Conservation (phyloP, 306 rosid genomes). For the Notholithocarpus densiflorus region DNA sequence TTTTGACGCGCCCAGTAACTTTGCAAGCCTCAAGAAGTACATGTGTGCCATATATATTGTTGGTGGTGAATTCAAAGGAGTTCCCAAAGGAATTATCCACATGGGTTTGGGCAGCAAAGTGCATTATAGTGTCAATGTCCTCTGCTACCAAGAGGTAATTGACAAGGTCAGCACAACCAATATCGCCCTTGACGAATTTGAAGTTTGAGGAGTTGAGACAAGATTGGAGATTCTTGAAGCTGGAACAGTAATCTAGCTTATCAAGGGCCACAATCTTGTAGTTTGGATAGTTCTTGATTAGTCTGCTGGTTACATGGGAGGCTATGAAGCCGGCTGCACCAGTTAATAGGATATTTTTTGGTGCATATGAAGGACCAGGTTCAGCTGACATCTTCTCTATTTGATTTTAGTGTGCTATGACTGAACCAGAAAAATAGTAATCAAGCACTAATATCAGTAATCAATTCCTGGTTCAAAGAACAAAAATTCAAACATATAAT, state of each 20-base stretch:
- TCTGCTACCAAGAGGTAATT: conserved; percentile 82
- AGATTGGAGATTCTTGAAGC: conserved; percentile 74
- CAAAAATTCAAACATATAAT: background rate
- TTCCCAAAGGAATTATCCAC: conserved; percentile 91
- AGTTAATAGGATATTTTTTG: conserved; percentile 85
- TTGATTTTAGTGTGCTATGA: conserved; percentile 13
- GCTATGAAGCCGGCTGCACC: conserved; percentile 97
- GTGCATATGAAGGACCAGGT: conserved; percentile 46
- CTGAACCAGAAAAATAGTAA: conserved; percentile 4
- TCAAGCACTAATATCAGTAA: background rate
- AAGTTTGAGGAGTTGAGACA: conserved; percentile 75
- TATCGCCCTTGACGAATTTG: conserved; percentile 92
- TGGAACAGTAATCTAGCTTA: conserved; percentile 91
- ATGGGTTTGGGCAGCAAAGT: conserved; percentile 95
- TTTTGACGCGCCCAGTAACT: conserved; percentile 80
- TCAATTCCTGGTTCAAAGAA: background rate
- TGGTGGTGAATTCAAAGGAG: conserved; percentile 91
- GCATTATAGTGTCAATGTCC: conserved; percentile 84
- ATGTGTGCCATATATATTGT: conserved; percentile 90
- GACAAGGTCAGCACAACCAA: conserved; percentile 90
- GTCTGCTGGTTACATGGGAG: conserved; percentile 88
- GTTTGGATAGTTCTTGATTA: conserved; percentile 60
- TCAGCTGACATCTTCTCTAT: conserved; percentile 30
- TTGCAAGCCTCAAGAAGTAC: conserved; percentile 89
- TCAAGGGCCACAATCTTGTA: conserved; percentile 89